Evolutionary conservation across 2,329 filamentous ascomycete genomes (phyloP).

Genomic region (Aurifilum marmelostoma): DNA sequence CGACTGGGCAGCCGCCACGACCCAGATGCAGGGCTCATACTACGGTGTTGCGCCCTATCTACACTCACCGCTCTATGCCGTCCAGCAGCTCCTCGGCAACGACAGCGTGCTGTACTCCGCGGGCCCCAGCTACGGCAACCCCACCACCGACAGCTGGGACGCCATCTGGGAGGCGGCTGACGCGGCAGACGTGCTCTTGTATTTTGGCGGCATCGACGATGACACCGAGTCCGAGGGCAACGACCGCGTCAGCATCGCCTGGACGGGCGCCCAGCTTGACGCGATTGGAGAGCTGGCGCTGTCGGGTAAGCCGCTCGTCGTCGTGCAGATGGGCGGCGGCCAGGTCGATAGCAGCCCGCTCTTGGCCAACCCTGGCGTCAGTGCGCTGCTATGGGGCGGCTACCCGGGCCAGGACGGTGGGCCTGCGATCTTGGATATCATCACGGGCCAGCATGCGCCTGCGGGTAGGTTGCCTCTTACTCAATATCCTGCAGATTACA

Average conservation of each 20-base stretch:
- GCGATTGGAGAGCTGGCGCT: slow-evolving; percentile 52
- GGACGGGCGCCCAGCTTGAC: slow-evolving; percentile 55
- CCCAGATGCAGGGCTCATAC: slow-evolving; percentile 64
- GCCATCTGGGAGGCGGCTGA: slow-evolving; percentile 44
- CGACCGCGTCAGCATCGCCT: slow-evolving; percentile 55
- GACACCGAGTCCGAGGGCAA: slow-evolving; percentile 54
- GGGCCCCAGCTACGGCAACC: slow-evolving; percentile 32
- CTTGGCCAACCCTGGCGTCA: slow-evolving; percentile 50
- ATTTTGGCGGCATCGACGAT: slow-evolving; percentile 58
- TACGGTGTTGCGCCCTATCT: slow-evolving; percentile 58
- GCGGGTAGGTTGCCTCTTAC: slow-evolving; percentile 59
- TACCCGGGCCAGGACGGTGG: slow-evolving; percentile 65
- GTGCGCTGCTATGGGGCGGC: slow-evolving; percentile 58
- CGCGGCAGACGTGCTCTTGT: slow-evolving; percentile 55
- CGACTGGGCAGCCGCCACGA: slow-evolving; percentile 60
- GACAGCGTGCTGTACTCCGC: slow-evolving; percentile 31
- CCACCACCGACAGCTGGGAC: slow-evolving; percentile 37
- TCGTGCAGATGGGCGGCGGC: slow-evolving; percentile 53
- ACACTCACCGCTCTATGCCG: slow-evolving; percentile 54
- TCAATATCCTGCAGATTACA: slow-evolving; percentile 58
- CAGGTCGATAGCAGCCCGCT: slow-evolving; percentile 57
- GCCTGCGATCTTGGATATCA: slow-evolving; percentile 55
- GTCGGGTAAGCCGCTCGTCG: slow-evolving; percentile 51
- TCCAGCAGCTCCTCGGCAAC: slow-evolving; percentile 21
- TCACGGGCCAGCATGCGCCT: slow-evolving; percentile 53